These are phyloP conservation scores for Stenogyne calaminthoides DNA, from an alignment of 305 asterid genomes.

Conservation along the genomic window DNA sequence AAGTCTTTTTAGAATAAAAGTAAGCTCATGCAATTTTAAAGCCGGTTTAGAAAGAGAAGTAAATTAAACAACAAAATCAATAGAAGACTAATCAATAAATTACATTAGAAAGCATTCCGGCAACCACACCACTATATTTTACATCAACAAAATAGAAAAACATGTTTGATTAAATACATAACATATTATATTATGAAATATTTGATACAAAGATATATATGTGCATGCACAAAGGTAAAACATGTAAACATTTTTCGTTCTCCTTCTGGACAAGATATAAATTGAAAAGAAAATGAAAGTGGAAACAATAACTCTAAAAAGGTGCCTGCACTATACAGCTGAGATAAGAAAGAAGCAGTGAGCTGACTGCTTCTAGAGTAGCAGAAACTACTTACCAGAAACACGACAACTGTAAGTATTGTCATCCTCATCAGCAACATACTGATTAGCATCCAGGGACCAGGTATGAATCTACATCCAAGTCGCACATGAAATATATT, in stretches of 20 bases:
- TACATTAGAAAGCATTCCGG: neutral
- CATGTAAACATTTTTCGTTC: constrained; percentile 4
- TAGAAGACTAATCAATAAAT: neutral
- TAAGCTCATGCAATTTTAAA: constrained; percentile 20
- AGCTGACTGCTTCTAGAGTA: constrained; percentile 1
- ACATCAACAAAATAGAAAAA: neutral
- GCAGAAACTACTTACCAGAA: constrained; percentile 67
- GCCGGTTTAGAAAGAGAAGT: constrained; percentile 15
- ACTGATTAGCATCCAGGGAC: constrained; percentile 95
- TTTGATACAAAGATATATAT: neutral
- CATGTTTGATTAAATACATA: neutral
- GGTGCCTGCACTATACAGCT: neutral
- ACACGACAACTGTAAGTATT: constrained; percentile 90
- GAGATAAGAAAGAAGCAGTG: constrained; percentile 5
- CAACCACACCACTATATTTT: neutral
- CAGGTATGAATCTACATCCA: constrained; percentile 69
- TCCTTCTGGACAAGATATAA: neutral
- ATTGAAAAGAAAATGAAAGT: neutral
- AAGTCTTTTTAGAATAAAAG: constrained; percentile 6
- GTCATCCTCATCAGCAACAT: constrained; percentile 95
- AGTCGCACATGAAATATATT: constrained; percentile 23
- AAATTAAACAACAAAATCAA: constrained; percentile 16
- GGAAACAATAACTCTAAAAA: neutral
- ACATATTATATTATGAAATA: neutral
- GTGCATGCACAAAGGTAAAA: constrained; percentile 8